Conservation (phyloP, 306 rosid species). For the Cucurbita moschata region DNA sequence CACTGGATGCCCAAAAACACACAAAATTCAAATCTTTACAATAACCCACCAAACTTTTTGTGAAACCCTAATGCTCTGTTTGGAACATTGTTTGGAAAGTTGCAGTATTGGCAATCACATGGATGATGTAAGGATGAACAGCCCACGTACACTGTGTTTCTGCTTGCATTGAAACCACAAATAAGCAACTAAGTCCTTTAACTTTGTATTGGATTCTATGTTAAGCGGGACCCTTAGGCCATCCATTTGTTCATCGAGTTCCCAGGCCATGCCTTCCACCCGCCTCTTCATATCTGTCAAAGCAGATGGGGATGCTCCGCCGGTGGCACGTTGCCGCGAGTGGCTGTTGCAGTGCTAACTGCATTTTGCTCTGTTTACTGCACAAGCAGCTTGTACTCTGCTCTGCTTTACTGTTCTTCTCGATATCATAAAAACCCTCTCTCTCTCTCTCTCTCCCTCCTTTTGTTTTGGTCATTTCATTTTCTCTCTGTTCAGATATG, state of each 20-base stretch:
- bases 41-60: not conserved
- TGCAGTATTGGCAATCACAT: constrained; percentile 13
- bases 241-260: not conserved
- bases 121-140: constrained; percentile 23
- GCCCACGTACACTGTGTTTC: not conserved
- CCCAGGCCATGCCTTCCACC: not conserved
- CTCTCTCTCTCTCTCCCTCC: too few species aligned
- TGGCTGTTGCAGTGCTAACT: too few species aligned
- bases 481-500: too few species aligned
- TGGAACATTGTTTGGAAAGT: not conserved
- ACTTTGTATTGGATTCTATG: not conserved
- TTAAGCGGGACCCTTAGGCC: not conserved
- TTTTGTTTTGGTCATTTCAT: too few species aligned
- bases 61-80: not conserved
- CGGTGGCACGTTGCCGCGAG: too few species aligned
- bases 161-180: not conserved
- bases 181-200: too few species aligned
- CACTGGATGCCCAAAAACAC: not conserved
- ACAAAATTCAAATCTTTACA: not conserved
- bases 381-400: too few species aligned
- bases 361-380: too few species aligned
- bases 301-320: too few species aligned
- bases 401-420: too few species aligned
- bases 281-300: not conserved
- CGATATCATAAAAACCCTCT: too few species aligned